phyloP scores from a whole-genome alignment of 169 alveolate genomes.

The Plasmodium sp. region DNA sequence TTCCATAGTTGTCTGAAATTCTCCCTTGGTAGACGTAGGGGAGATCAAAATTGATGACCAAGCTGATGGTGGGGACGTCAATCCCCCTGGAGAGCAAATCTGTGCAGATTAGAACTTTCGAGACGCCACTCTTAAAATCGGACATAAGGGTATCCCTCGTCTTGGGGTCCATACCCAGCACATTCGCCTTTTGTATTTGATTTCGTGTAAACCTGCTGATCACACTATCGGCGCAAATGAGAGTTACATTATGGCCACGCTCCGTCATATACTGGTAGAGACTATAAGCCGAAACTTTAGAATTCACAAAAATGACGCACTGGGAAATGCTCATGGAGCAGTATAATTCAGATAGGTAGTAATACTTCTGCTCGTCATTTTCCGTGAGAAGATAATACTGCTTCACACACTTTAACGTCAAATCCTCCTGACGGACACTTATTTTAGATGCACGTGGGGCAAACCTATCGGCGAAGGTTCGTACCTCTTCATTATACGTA shows the following conservation, averaged over 20 bases:
- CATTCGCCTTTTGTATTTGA: constrained; percentile 82
- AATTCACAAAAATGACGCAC: constrained; percentile 97
- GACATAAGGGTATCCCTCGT: constrained; percentile 95
- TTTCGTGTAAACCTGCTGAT: constrained; percentile 71
- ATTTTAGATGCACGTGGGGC: constrained; percentile 89
- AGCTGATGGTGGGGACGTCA: constrained; percentile 97
- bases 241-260: constrained; percentile 52
- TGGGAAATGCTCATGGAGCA: constrained; percentile 96
- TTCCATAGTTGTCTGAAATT: constrained; percentile 7
- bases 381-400: constrained; percentile 92
- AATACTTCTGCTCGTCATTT: constrained; percentile 95
- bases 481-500: constrained; percentile 93
- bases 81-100: constrained; percentile 98
- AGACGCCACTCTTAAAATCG: constrained; percentile 95
- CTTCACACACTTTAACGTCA: constrained; percentile 96
- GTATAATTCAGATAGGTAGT: constrained; percentile 93
- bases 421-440: constrained; percentile 94
- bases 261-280: constrained; percentile 93
- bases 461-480: constrained; percentile 89
- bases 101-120: constrained; percentile 97
- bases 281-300: constrained; percentile 93
- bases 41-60: constrained; percentile 95
- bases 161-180: constrained; percentile 93
- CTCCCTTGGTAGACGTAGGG: constrained; percentile 88
- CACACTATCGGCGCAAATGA: constrained; percentile 75